Percentiles rank a stretch among this genome's conserved stretches.
These are phyloP conservation scores for Scheffersomyces stambukii DNA, from an alignment of 1,139 yeast species.

Conservation along the genomic window DNA sequence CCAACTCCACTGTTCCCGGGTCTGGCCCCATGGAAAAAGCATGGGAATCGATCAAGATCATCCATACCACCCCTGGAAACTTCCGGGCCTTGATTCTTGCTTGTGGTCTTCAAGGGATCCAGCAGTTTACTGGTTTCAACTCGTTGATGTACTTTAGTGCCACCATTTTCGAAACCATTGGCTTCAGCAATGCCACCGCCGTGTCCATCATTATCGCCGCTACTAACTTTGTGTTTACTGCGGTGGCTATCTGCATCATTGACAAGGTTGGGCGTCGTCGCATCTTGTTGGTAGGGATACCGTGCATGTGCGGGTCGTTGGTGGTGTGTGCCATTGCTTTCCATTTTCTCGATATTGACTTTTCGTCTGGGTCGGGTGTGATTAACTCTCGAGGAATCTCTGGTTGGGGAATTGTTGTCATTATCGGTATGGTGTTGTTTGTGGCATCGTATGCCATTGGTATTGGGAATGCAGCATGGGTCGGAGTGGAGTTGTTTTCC, in stretches of 20 bases:
- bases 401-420: conserved; percentile 85
- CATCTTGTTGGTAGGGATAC: conserved; percentile 68
- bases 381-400: conserved; percentile 46
- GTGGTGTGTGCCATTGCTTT: conserved; percentile 82
- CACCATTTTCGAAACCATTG: conserved; percentile 84
- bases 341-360: conserved; percentile 68
- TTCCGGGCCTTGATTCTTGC: conserved; percentile 84
- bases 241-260: conserved; percentile 76
- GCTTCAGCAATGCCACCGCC: conserved; percentile 81
- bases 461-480: conserved; percentile 98
- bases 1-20: conserved; percentile 66
- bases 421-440: conserved; percentile 77
- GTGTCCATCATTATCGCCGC: conserved; percentile 93
- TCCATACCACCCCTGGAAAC: conserved; percentile 75
- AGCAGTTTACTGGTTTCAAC: conserved; percentile 94
- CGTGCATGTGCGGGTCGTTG: conserved; percentile 76
- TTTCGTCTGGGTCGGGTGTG: conserved; percentile 45
- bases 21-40: conserved; percentile 47
- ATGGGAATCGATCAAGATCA: conserved; percentile 60
- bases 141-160: conserved; percentile 92
- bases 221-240: conserved; percentile 82
- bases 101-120: conserved; percentile 91
- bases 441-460: conserved; percentile 92
- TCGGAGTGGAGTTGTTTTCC: conserved; percentile 91
- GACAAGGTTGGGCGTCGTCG: conserved; percentile 84